Percentiles rank a stretch among this genome's conserved stretches.
Evolutionary conservation across 345 rosid genomes (phyloP).

Genomic region (Mercurialis annua): DNA sequence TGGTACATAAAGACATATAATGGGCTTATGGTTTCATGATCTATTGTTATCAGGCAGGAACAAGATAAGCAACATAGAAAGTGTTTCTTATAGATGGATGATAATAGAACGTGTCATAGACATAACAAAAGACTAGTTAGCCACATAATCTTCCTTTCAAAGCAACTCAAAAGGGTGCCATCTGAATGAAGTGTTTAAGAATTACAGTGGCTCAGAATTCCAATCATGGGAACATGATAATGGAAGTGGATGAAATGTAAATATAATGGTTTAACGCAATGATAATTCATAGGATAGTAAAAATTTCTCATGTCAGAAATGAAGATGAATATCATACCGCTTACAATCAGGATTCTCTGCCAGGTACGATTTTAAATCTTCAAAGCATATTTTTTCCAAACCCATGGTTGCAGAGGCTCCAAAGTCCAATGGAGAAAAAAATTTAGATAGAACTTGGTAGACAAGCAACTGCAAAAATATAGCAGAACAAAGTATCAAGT

Average conservation of each 20-base stretch:
- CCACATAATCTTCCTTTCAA: not conserved
- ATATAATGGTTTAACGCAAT: not conserved
- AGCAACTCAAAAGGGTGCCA: not conserved
- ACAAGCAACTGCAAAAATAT: conserved; percentile 67
- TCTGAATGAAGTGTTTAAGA: not conserved
- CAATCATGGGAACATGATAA: not conserved
- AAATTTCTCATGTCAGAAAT: not conserved
- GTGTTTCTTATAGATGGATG: not conserved
- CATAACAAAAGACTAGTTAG: not conserved
- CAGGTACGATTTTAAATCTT: conserved; percentile 71
- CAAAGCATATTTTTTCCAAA: conserved; percentile 71
- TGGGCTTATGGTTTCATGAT: not conserved
- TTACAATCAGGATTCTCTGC: conserved; percentile 75
- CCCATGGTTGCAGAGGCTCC: conserved; percentile 37
- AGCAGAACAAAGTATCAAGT: conserved; percentile 7
- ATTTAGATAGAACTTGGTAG: conserved; percentile 71
- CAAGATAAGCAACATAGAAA: not conserved
- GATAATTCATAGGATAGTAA: not conserved
- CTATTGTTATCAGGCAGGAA: not conserved
- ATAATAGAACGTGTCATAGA: not conserved
- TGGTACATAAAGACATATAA: not conserved
- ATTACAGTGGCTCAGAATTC: not conserved
- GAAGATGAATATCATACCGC: conserved; percentile 43
- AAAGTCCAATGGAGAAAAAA: conserved; percentile 39
- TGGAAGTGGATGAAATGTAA: not conserved